These are phyloP conservation scores for Aureobasidium musti DNA, from an alignment of 2,329 filamentous ascomycete species.

Conservation along the genomic window DNA sequence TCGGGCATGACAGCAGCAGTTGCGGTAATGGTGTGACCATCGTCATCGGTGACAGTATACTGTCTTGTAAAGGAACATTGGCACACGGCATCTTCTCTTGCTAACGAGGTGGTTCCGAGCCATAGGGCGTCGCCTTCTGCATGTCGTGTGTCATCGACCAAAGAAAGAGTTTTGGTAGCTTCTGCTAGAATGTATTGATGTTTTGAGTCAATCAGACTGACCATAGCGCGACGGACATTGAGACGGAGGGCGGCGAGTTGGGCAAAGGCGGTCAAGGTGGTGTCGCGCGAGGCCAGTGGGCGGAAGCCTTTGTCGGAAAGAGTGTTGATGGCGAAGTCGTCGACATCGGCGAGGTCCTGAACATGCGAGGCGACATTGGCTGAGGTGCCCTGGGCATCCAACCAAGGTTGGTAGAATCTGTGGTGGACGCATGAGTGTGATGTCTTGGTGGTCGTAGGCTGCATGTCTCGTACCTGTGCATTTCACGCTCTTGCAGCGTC, in stretches of 20 bases:
- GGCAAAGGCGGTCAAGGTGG: constrained; percentile 41
- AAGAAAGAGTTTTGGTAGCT: constrained; percentile 48
- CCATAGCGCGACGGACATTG: constrained; percentile 41
- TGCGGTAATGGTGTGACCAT: not conserved
- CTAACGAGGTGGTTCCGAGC: constrained; percentile 41
- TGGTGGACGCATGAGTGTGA: not conserved
- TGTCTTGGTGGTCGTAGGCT: not conserved
- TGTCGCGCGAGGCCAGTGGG: constrained; percentile 39
- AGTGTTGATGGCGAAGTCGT: constrained; percentile 28
- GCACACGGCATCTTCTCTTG: constrained; percentile 40
- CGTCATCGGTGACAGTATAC: constrained; percentile 21
- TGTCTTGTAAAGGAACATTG: constrained; percentile 31
- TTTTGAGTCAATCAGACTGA: constrained; percentile 52
- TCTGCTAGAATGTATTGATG: constrained; percentile 55
- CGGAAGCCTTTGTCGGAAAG: constrained; percentile 36
- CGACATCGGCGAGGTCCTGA: constrained; percentile 15
- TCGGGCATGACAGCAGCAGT: constrained; percentile 33
- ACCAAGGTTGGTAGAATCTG: constrained; percentile 36
- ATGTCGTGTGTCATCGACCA: constrained; percentile 44
- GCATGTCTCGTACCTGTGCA: constrained; percentile 13
- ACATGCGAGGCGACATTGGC: constrained; percentile 35
- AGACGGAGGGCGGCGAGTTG: constrained; percentile 45
- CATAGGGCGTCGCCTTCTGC: constrained; percentile 40
- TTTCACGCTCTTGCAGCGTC: constrained; percentile 33
- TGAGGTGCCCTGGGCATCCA: constrained; percentile 34